Evolutionary conservation across 441 rosid species (phyloP), one percentile per base, ranked within the genome.

Genomic region (Theobroma grandiflorum): DNA sequence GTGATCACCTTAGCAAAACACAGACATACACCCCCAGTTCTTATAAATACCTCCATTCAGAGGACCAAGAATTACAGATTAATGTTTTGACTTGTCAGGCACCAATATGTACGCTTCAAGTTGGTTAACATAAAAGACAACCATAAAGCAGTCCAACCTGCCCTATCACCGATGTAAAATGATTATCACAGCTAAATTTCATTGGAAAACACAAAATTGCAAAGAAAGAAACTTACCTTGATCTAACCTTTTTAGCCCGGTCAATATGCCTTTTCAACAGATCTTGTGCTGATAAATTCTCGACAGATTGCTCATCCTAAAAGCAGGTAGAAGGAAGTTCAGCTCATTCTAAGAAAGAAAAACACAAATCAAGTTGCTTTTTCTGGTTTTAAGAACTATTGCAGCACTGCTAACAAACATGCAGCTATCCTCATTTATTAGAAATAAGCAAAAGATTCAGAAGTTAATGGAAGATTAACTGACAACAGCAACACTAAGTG

Each of bases 171-270:
- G 1, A 45, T 8, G 8, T 49, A 6, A 71, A 33, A 15, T 49
- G 16, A 45, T 26, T 45, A 42, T 43, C 52, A 8, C 45, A 72
- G 64, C 49, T 33, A 53, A 53, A 72, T 37, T 72, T 55, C 33
- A n/a, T 35, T 31, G 16, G 16, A 45, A 42, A 20, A 53, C 53
- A 14, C 37, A 10, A 16, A n/a, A 52, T 16, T 20, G 11, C 42
- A 62, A 50, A 53, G 22, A n/a, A 59, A 31, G 72, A 76, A 80
- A 76, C 90, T 87, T 77, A 96, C 99, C 89, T 77, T 37, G 92
- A 84, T 35, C 98, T 92, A 82, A 96, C 97, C 76, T 79, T 91
- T 87, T 93, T 93, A 55, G 99, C 98, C 68, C 85, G 93, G 80
- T 84, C 83, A 18, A 96, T 79, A 82, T 96, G 98, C 74, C 89